Evolutionary conservation across 2,329 filamentous ascomycete species (phyloP).

Genomic region (Thielaviopsis punctulata): DNA sequence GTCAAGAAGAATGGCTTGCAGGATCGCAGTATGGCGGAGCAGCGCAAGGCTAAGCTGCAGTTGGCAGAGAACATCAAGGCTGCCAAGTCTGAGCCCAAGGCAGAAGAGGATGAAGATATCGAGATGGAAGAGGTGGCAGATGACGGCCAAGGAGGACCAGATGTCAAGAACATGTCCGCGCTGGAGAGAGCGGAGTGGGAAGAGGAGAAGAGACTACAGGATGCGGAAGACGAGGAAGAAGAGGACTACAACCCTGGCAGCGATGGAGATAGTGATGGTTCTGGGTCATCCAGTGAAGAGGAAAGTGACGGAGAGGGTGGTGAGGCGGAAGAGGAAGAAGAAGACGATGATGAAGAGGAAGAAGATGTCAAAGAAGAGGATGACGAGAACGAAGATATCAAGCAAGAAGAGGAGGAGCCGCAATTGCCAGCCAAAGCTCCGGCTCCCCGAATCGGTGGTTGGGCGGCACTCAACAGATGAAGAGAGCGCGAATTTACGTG

Average conservation of each 20-base stretch:
- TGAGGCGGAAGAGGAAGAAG: slow-evolving; percentile 23
- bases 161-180: slow-evolving; percentile 27
- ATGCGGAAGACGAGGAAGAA: slow-evolving; percentile 47
- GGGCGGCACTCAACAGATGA: slow-evolving; percentile 10
- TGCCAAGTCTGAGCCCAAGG: slow-evolving; percentile 27
- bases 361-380: slow-evolving; percentile 15
- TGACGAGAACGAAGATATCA: neutral
- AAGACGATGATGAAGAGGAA: slow-evolving; percentile 19
- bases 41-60: slow-evolving; percentile 45
- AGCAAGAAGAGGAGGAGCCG: neutral
- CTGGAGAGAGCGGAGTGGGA: slow-evolving; percentile 33
- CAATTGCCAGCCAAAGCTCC: neutral
- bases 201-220: slow-evolving; percentile 34
- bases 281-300: slow-evolving; percentile 27
- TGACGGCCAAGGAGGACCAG: slow-evolving; percentile 17
- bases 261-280: slow-evolving; percentile 36
- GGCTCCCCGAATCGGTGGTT: slow-evolving; percentile 9
- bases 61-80: slow-evolving; percentile 40
- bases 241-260: slow-evolving; percentile 47
- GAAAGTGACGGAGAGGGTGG: slow-evolving; percentile 23
- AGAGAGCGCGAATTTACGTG: neutral
- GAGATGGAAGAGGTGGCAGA: slow-evolving; percentile 20
- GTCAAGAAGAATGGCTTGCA: slow-evolving; percentile 43
- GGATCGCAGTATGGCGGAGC: slow-evolving; percentile 52
- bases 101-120: slow-evolving; percentile 19